These are phyloP conservation scores for Trichoderma lentiforme DNA, from an alignment of 2,329 filamentous ascomycete species.

Conservation along the genomic window DNA sequence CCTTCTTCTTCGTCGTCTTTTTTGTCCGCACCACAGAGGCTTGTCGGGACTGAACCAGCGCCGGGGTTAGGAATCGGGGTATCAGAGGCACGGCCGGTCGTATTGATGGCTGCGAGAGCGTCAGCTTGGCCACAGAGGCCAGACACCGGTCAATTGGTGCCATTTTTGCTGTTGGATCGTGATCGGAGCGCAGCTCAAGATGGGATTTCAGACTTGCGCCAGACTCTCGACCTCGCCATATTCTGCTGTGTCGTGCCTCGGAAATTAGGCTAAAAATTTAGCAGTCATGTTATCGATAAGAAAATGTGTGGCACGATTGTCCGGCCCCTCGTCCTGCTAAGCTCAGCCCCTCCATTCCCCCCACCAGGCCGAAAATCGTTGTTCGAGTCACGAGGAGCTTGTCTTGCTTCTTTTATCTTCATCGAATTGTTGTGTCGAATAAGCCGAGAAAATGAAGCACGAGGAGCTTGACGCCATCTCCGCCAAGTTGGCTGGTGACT, in stretches of 20 bases:
- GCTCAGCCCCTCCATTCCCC: constrained; percentile 25
- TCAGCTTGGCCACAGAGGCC: constrained; percentile 52
- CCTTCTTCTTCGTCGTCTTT: constrained; percentile 56
- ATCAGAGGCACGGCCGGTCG: constrained; percentile 44
- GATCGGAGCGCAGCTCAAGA: constrained; percentile 29
- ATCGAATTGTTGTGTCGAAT: constrained; percentile 22
- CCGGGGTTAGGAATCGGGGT: constrained; percentile 49
- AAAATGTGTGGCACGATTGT: neutral
- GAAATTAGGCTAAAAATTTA: constrained; percentile 26
- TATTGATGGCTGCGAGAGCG: constrained; percentile 38
- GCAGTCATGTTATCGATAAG: constrained; percentile 25
- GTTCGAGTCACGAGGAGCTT: constrained; percentile 25
- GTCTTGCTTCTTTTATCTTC: constrained; percentile 10
- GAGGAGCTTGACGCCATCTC: constrained; percentile 53
- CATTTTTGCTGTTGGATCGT: constrained; percentile 37
- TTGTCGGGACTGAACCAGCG: constrained; percentile 43
- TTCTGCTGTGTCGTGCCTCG: constrained; percentile 22
- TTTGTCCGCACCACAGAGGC: constrained; percentile 43
- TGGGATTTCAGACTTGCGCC: constrained; percentile 18
- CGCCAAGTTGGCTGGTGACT: constrained; percentile 60
- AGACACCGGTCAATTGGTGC: constrained; percentile 52
- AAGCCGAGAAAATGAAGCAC: constrained; percentile 46
- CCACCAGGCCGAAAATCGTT: constrained; percentile 26
- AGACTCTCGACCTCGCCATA: constrained; percentile 1
- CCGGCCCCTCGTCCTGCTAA: constrained; percentile 16